A percentile compares a stretch with the other conserved stretches of the same genome.
These are phyloP conservation scores for Lunularia cruciata DNA, from an alignment of 225 moss, liverwort and hornwort genomes.

Conservation along the genomic window DNA sequence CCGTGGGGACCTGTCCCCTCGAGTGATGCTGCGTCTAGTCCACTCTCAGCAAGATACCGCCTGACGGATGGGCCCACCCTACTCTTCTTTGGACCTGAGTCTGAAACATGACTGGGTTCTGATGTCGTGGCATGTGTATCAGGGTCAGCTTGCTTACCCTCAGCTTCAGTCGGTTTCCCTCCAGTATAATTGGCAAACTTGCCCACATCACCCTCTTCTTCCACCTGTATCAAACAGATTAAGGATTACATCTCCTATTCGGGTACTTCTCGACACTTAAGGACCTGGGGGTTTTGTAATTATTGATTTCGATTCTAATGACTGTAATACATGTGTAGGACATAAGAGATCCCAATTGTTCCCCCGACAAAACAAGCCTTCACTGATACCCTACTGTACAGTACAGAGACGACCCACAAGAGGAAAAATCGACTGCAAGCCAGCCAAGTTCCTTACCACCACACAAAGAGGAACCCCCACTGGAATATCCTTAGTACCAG, in stretches of 20 bases:
- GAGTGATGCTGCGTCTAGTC: conserved; percentile 75
- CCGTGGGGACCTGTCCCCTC: conserved; percentile 84
- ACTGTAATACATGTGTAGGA: too few species aligned
- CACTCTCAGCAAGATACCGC: conserved; percentile 82
- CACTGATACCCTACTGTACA: too few species aligned
- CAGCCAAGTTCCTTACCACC: conserved; percentile 54
- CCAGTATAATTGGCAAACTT: conserved; percentile 53
- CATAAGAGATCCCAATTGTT: too few species aligned
- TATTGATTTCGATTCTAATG: too few species aligned
- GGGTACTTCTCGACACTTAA: too few species aligned
- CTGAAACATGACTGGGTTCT: conserved; percentile 35
- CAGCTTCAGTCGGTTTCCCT: conserved; percentile 36
- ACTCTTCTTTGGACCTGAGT: conserved; percentile 53
- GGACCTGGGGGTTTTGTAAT: too few species aligned
- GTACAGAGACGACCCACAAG: too few species aligned
- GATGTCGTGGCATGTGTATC: conserved; percentile 25
- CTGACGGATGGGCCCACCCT: conserved; percentile 89
- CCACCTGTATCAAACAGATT: conserved; percentile 49
- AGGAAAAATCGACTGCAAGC: too few species aligned
- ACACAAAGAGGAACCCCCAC: conserved; percentile 82
- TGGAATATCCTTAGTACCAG: conserved; percentile 83
- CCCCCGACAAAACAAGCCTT: too few species aligned
- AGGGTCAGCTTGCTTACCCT: conserved; percentile 31
- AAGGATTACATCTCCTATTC: too few species aligned
- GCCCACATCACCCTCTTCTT: conserved; percentile 59